Base-by-base conservation (phyloP, 108 stramenopile species). In the Skeletonema marinoi region DNA sequence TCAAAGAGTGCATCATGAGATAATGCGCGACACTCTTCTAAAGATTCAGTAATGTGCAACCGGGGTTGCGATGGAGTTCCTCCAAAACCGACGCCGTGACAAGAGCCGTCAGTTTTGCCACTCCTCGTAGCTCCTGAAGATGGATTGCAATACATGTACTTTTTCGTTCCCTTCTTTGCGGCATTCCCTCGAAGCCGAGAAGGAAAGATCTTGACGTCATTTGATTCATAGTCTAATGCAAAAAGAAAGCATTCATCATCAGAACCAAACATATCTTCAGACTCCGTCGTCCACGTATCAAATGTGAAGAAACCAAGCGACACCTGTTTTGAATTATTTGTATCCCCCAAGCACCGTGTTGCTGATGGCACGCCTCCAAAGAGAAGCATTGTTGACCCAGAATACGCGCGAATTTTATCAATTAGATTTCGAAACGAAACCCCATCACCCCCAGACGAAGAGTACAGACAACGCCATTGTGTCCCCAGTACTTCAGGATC, bases 401-500 rank as follows among this genome's bases (percentile, higher is more conserved):
- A 65, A 58, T 90, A 90, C 32, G 84, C 86, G 38, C 64, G 60
- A 32, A 90, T 50, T 50, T 68, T 72, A 3, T 80, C 66, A 12
- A 70, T 70, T 16, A 90, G 17, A 41, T 74, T 78, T 19, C 38
- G 58, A 80, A 85, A 88, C n/a, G 83, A 82, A 2, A 90, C 25
- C 17, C 89, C 89, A 67, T 90, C 87, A 9, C 84, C 82, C 33
- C 84, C 63, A 11, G 74, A 68, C 21, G 82, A 84, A 0, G 88
- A 83, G 56, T 80, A 90, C 11, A 90, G 66, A 13, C 84, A 71
- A 21, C 77, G 71, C 89, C 89, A 90, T 54, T 72, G 19, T 13
- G 84, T 86, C 6, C 82, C 82, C 41, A 89, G 61, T 17, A 89
- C 56, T 48, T 87, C 88, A 21, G 86, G 74, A 73, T 87, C 86